Conservation (phyloP, 768 basidiomycete genomes). For the Suillus americanus region DNA sequence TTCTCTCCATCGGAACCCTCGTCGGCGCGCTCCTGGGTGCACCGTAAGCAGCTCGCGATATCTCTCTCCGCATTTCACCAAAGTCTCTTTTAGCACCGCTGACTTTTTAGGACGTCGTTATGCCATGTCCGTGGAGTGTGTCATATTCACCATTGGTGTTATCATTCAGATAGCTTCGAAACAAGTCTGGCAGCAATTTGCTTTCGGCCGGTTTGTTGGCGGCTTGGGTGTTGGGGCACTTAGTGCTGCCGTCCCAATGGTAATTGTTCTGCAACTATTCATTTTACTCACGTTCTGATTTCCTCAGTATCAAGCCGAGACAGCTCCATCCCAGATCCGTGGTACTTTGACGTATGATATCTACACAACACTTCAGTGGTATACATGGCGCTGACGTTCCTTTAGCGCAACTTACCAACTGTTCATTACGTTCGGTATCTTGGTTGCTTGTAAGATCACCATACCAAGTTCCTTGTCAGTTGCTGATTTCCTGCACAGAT, state of each 20-base stretch:
- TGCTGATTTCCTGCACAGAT: slow-evolving; percentile 35
- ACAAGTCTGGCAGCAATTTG: slow-evolving; percentile 63
- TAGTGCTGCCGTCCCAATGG: slow-evolving; percentile 67
- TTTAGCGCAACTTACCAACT: slow-evolving; percentile 52
- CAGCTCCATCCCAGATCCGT: slow-evolving; percentile 68
- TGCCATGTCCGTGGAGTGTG: slow-evolving; percentile 64
- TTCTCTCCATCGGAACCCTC: slow-evolving; percentile 71
- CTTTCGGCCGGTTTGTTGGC: slow-evolving; percentile 62
- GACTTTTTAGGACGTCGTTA: slow-evolving; percentile 65
- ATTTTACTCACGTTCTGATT: slow-evolving; percentile 8
- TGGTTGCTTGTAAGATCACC: slow-evolving; percentile 53
- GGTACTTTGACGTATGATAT: slow-evolving; percentile 52
- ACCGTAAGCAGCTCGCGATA: slow-evolving; percentile 40
- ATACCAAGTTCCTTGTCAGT: slow-evolving; percentile 6
- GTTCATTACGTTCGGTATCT: slow-evolving; percentile 71
- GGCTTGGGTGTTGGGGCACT: slow-evolving; percentile 71
- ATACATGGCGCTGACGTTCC: slow-evolving; percentile 3
- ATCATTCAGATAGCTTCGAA: slow-evolving; percentile 55
- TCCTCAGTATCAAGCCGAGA: slow-evolving; percentile 64
- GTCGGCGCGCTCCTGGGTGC: slow-evolving; percentile 63
- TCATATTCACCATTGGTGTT: slow-evolving; percentile 58
- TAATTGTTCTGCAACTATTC: slow-evolving; percentile 17
- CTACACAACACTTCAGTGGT: background rate
- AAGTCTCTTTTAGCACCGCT: slow-evolving; percentile 42
- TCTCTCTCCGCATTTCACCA: background rate